Conservation (phyloP, 495 filamentous ascomycete genomes). For the Neurospora sp. region DNA sequence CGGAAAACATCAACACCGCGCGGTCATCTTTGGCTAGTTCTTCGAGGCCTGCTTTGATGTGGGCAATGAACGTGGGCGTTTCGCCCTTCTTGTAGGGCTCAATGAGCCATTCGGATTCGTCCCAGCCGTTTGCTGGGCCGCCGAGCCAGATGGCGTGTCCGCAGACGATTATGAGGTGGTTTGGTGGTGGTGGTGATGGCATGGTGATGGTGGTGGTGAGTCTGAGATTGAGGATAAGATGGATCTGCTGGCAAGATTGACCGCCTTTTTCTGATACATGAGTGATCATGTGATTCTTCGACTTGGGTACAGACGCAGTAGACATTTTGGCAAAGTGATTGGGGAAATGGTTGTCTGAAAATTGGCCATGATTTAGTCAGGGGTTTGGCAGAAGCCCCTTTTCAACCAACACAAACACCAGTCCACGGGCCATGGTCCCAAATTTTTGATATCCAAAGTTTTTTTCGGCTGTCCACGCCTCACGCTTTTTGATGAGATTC, state of each 20-base stretch:
- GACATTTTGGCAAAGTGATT: not conserved
- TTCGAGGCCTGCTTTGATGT: constrained; percentile 54
- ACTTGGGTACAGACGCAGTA: not conserved
- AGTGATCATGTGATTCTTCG: constrained; percentile 20
- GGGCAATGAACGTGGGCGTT: constrained; percentile 59
- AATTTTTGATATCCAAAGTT: not conserved
- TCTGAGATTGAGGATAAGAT: not conserved
- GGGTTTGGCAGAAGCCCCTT: not conserved
- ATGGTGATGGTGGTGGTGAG: not conserved
- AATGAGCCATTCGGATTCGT: constrained; percentile 63
- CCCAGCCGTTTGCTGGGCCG: constrained; percentile 44
- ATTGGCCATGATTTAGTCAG: not conserved
- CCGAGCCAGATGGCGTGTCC: constrained; percentile 73
- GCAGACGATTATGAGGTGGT: constrained; percentile 62
- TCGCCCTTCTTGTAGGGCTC: constrained; percentile 63
- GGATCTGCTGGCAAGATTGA: not conserved
- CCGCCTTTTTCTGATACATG: constrained; percentile 7
- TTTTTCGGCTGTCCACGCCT: not conserved
- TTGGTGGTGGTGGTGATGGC: constrained; percentile 7
- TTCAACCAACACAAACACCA: not conserved
- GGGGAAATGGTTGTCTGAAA: not conserved
- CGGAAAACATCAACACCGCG: constrained; percentile 55
- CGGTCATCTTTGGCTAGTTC: constrained; percentile 27
- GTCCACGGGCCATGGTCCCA: not conserved
- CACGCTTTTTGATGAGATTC: not conserved